phyloP scores from a whole-genome alignment of 306 rosid species.

The Prunus salicina region DNA sequence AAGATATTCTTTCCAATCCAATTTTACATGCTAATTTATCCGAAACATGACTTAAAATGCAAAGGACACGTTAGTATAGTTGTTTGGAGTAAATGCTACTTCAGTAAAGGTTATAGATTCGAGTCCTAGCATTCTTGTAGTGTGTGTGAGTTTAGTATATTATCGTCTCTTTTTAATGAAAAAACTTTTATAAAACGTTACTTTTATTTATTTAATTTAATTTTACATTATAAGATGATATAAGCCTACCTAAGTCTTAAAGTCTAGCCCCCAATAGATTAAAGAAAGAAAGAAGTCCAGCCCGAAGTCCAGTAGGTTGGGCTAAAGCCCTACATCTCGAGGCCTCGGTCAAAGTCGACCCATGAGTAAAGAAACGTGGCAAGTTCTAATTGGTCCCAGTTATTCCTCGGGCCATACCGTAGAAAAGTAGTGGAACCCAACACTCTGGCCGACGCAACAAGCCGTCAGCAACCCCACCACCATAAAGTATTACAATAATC shows the following conservation, averaged over 20 bases:
- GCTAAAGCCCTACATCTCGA: not conserved
- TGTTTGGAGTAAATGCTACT: fast-evolving
- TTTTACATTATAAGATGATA: not conserved
- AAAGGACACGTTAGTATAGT: too few species aligned
- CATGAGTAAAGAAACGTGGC: conserved; percentile 4
- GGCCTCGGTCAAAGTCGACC: not conserved
- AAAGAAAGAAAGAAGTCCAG: not conserved
- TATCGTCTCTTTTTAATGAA: fast-evolving
- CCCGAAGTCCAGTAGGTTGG: not conserved
- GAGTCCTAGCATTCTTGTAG: fast-evolving
- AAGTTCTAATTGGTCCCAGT: not conserved
- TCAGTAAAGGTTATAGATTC: fast-evolving
- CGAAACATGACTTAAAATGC: too few species aligned
- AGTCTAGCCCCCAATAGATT: not conserved
- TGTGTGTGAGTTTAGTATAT: too few species aligned
- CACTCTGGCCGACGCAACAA: conserved; percentile 19
- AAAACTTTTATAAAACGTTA: too few species aligned
- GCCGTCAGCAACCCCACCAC: conserved; percentile 21
- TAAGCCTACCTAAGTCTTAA: not conserved
- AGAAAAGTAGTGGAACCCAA: conserved; percentile 25
- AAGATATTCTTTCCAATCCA: too few species aligned
- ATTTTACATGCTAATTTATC: too few species aligned
- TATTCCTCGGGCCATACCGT: not conserved
- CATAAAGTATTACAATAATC: conserved; percentile 7
- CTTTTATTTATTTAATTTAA: too few species aligned